Base-by-base conservation (phyloP, 1,139 yeast genomes). In the Blastobotrys petasosporus region DNA sequence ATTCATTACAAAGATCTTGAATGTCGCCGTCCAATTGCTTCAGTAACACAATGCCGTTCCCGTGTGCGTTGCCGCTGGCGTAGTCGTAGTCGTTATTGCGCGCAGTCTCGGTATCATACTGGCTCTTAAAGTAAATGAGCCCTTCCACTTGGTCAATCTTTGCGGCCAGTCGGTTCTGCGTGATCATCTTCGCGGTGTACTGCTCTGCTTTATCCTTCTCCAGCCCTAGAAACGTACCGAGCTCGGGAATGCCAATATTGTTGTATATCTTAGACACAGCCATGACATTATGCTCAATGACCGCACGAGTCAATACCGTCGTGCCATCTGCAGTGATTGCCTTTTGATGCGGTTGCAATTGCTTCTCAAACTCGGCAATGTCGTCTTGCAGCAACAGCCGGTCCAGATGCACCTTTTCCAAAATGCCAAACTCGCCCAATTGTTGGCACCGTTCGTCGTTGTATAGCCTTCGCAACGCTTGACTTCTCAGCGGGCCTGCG, bases 271-370 rank as follows among this genome's bases (percentile, higher is more conserved):
- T 52, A 2, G 69, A 63, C 6, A 65, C 62, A 1, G 68, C 60
- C 36, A 62, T 53, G 15, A 66, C 55, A 46, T 66, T 66, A 51
- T 66, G 70, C 39, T 65, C 68, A 34, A 63, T 58, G 15, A 65
- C 59, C 0, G 69, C 67, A 13, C 63, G 49, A 16, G 57, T 52
- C 7, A 66, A 52, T 1, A 63, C 67, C 0, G 66, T 62, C 4
- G 58, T 56, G 33, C 66, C 68, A 30, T 61, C 65, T 2, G 60
- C 48, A 11, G 60, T 46, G 7, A 46, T 32, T 1, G 63, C 63
- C 41, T 49, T 43, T 36, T 62, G 66, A 41, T 62, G 66, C 10
- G 57, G 55, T n/a, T 51, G 51, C 38, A 63, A 54, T 20, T 53
- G 46, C 34, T 49, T 44, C 7, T 58, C 54, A 39, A 64, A 62